Evolutionary conservation across 2,329 filamentous ascomycete genomes (phyloP).

Genomic region (Fusarium clavum): DNA sequence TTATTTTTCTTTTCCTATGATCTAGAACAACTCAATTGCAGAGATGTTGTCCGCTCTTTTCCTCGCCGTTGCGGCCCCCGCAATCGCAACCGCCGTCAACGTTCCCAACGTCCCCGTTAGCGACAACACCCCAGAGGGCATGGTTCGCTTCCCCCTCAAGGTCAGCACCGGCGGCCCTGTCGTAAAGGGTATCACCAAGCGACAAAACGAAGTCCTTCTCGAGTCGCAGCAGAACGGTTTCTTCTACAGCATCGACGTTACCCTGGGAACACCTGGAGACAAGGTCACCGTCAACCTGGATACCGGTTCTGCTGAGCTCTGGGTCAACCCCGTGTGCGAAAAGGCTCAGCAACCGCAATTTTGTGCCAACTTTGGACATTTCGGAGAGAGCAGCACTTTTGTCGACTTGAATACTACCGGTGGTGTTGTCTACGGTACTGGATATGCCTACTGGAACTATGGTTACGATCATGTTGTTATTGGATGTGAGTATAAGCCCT

Average conservation of each 20-base stretch:
- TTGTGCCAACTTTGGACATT: conserved; percentile 48
- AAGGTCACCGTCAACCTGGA: conserved; percentile 55
- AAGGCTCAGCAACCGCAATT: conserved; percentile 46
- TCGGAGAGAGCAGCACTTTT: conserved; percentile 48
- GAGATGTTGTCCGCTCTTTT: conserved; percentile 50
- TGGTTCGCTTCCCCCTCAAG: conserved; percentile 49
- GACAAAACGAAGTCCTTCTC: conserved; percentile 47
- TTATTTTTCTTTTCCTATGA: background rate
- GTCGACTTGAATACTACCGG: conserved; percentile 44
- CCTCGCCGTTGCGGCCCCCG: conserved; percentile 47
- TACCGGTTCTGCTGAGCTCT: conserved; percentile 56
- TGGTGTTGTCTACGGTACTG: conserved; percentile 49
- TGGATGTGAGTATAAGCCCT: conserved; percentile 46
- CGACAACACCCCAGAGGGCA: conserved; percentile 36
- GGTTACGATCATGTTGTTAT: conserved; percentile 51
- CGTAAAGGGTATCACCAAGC: conserved; percentile 45
- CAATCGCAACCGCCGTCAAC: conserved; percentile 39
- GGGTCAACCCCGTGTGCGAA: conserved; percentile 57
- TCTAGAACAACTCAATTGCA: conserved; percentile 5
- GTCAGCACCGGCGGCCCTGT: conserved; percentile 46
- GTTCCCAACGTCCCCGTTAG: conserved; percentile 9
- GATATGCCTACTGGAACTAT: conserved; percentile 50
- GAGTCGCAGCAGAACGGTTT: conserved; percentile 47
- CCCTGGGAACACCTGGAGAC: conserved; percentile 54
- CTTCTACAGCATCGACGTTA: conserved; percentile 55